These are phyloP conservation scores for Globisporangium carolinianum DNA, from an alignment of 352 stramenopile species.

Conservation along the genomic window DNA sequence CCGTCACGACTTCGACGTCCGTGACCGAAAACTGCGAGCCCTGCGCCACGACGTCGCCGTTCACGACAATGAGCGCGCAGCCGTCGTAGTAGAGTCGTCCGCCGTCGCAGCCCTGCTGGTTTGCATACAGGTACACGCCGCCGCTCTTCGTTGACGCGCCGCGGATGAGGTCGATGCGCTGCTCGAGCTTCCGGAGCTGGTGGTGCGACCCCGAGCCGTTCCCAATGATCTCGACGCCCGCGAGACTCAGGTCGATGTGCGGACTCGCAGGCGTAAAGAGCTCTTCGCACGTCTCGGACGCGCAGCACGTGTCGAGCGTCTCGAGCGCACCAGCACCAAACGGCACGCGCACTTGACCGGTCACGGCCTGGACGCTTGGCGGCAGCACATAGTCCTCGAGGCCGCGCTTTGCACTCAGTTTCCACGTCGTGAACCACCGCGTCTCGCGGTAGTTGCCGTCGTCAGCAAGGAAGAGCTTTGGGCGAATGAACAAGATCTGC, in stretches of 20 bases:
- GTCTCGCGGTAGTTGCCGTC: slow-evolving; percentile 98
- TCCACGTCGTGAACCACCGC: slow-evolving; percentile 90
- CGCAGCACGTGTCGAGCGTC: slow-evolving; percentile 83
- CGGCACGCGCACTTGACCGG: slow-evolving; percentile 63
- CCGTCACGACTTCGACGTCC: slow-evolving; percentile 95
- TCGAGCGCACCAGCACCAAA: slow-evolving; percentile 80
- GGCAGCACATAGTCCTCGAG: slow-evolving; percentile 77
- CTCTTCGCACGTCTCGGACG: slow-evolving; percentile 97
- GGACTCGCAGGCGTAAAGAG: slow-evolving; percentile 95
- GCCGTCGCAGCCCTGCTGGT: slow-evolving; percentile 96
- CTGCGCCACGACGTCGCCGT: slow-evolving; percentile 95
- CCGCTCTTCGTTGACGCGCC: slow-evolving; percentile 92
- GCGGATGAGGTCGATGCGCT: slow-evolving; percentile 89
- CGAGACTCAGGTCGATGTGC: slow-evolving; percentile 92
- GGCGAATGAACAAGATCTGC: slow-evolving; percentile 92
- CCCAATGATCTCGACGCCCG: slow-evolving; percentile 96
- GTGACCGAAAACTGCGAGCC: slow-evolving; percentile 95
- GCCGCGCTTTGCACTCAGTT: slow-evolving; percentile 29
- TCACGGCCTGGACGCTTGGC: slow-evolving; percentile 79
- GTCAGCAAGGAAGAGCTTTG: slow-evolving; percentile 92
- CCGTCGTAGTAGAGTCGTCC: slow-evolving; percentile 97
- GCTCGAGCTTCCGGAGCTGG: slow-evolving; percentile 93
- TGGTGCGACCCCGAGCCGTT: slow-evolving; percentile 98
- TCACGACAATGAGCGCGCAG: slow-evolving; percentile 95
- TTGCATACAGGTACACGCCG: slow-evolving; percentile 98